phyloP scores from a whole-genome alignment of 2,329 filamentous ascomycete genomes.

The Venturiaceae sp. region DNA sequence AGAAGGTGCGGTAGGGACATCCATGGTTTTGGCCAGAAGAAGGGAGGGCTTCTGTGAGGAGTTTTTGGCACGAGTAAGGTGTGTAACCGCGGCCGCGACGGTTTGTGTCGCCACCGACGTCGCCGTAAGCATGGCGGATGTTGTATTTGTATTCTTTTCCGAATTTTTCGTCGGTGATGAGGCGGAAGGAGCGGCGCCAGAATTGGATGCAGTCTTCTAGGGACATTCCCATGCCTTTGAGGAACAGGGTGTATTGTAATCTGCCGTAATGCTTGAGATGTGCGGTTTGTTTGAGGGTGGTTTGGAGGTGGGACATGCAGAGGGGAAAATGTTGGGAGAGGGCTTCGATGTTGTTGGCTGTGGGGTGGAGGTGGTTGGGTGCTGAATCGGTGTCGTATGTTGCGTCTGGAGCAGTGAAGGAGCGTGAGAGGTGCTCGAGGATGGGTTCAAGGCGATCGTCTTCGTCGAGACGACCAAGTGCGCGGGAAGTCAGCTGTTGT shows the following conservation, averaged over 20 bases:
- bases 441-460: slow-evolving; percentile 81
- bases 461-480: slow-evolving; percentile 85
- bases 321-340: slow-evolving; percentile 71
- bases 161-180: slow-evolving; percentile 86
- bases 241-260: slow-evolving; percentile 89
- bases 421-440: slow-evolving; percentile 78
- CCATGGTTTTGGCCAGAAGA: slow-evolving; percentile 84
- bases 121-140: slow-evolving; percentile 86
- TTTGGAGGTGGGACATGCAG: slow-evolving; percentile 62
- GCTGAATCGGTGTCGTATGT: slow-evolving; percentile 60
- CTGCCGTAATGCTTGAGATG: slow-evolving; percentile 92
- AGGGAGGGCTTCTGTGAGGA: slow-evolving; percentile 79
- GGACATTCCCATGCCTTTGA: slow-evolving; percentile 87
- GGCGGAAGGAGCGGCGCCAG: slow-evolving; percentile 79
- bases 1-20: slow-evolving; percentile 94
- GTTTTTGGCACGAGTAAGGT: slow-evolving; percentile 90
- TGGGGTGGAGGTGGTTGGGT: slow-evolving; percentile 47
- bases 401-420: slow-evolving; percentile 86
- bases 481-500: slow-evolving; percentile 70
- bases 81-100: slow-evolving; percentile 79
- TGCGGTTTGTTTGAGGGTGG: slow-evolving; percentile 71
- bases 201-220: slow-evolving; percentile 89
- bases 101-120: slow-evolving; percentile 88
- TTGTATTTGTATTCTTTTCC: slow-evolving; percentile 98
- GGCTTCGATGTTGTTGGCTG: slow-evolving; percentile 67